phyloP scores from a whole-genome alignment of 805 yeast species.

The Debaryomyces maramus region DNA sequence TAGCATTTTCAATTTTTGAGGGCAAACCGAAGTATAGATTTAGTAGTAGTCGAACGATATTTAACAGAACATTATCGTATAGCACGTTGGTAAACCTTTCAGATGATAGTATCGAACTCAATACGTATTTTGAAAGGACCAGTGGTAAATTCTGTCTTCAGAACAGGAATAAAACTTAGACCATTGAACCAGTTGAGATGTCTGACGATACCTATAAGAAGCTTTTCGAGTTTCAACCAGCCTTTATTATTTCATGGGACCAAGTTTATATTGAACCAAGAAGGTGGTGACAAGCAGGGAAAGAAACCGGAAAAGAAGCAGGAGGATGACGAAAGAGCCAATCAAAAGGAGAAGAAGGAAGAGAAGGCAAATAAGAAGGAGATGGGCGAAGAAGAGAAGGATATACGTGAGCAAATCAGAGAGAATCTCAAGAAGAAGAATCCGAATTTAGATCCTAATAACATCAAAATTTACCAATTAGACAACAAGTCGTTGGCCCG shows the following conservation, averaged over 20 bases:
- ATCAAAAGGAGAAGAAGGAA: constrained; percentile 12
- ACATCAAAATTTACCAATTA: constrained; percentile 31
- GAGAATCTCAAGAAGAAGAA: constrained; percentile 29
- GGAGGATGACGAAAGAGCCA: constrained; percentile 5
- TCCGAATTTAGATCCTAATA: constrained; percentile 27
- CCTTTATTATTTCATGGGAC: constrained; percentile 6
- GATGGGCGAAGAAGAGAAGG: constrained; percentile 29
- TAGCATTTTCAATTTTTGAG: too few species aligned
- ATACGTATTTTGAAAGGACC: constrained; percentile 2
- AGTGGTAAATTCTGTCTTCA: not conserved
- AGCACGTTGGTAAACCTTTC: not conserved
- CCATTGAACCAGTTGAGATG: not conserved
- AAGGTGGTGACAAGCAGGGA: not conserved
- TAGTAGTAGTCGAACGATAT: too few species aligned
- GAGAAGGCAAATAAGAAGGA: constrained; percentile 12
- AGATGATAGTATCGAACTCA: not conserved
- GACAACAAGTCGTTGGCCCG: constrained; percentile 17
- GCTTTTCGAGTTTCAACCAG: not conserved
- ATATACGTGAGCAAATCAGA: constrained; percentile 35
- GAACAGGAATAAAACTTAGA: not conserved
- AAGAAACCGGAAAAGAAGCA: constrained; percentile 1
- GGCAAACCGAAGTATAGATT: too few species aligned
- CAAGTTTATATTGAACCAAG: not conserved
- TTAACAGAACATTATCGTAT: not conserved
- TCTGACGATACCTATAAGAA: constrained; percentile 1